Base-by-base conservation (phyloP, 805 yeast species). In the Yarrowia osloensis region DNA sequence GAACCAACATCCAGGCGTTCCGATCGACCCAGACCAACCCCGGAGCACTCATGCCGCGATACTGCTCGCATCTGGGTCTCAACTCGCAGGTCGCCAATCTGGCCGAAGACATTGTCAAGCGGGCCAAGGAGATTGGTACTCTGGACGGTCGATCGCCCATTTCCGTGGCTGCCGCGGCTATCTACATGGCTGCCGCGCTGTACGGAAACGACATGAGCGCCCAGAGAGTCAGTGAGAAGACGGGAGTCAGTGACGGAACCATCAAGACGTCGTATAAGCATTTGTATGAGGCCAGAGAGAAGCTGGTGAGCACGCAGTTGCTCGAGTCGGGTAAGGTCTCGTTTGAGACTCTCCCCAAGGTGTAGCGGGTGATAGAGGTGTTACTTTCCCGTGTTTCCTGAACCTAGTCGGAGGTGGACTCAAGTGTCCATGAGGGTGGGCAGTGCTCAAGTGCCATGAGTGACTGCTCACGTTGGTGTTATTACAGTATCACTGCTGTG, bases 241-340 rank as follows among this genome's bases (percentile, higher is more conserved):
- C 97, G 19, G 98, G 97, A 72, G 98, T 95, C 21, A 90, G 97
- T 73, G 99, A 95, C 75, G 98, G 98, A 71, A 95, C 99, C 1
- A 93, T 95, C 73, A 91, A 95, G 77, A 90, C 97, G 1, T 88
- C 95, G 50, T 95, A 91, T 76, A 90, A 90, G 76, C 87, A 88
- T 49, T 80, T 95, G 77, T 88, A 85, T 74, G 92, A 90, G 69
- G 91, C 89, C 69, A 85, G 84, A 72, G 87, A 85, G 35, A 82
- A 83, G 71, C 82, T 92, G 55, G 83, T 92, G n/a, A 94, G 90
- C 73, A 90, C 89, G 26, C 79, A 80, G 68, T 90, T 96, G 96
- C 75, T 88, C 46, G 86, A 84, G 68, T 79, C 83, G n/a, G 91
- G 90, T 8, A 86, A 83, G 74, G 85, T 87, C 22, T 82, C 83